Base-by-base conservation (phyloP, 2,329 filamentous ascomycete genomes). In the Penicillium psychrosexuale region DNA sequence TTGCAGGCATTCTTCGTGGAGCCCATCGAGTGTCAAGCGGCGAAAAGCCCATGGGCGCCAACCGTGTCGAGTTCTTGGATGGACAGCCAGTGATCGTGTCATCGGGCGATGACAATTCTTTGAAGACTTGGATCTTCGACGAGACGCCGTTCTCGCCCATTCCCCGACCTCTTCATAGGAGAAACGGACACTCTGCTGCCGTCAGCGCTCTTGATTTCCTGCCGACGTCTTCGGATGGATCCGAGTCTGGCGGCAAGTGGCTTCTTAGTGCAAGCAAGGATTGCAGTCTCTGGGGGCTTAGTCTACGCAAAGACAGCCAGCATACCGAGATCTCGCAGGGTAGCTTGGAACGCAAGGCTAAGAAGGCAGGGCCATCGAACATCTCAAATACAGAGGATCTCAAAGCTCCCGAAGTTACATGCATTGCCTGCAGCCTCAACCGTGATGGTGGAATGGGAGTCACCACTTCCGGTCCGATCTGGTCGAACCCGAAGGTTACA, bases 71-170 rank as follows among this genome's bases (percentile, higher is more conserved):
- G 66, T 99, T 99, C 66, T 79, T 99, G 11, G 78, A 87, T 15
- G 93, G 92, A 0, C 95, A 99, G 70, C 89, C 91, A 5, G 88
- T 97, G 3, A 83, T 99, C 39, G 80, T 97, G 28, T 96, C 91
- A 9, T 94, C 91, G 61, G 95, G 94, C 5, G 81, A 89, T 45
- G 94, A 99, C 72, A 99, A 99, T 74, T 90, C 92, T 9, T 78
- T 99, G 56, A 95, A 93, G 71, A 92, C 91, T 5, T 97, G 93
- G 93, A 94, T 97, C 58, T 96, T 97, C 65, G 93, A 97, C 67
- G 88, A 95, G 71, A 87, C 87, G 0, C 92, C 93, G 0, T 96
- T 96, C 70, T 94, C 90, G 0, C 86, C 92, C 0, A 82, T 92
- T 11, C 94, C 94, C 2, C 84, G 93, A 17, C 88, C 91, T 27